Evolutionary conservation across 2,329 filamentous ascomycete genomes (phyloP), one percentile per base, ranked within the genome.

Genomic region (Fusarium humuli): DNA sequence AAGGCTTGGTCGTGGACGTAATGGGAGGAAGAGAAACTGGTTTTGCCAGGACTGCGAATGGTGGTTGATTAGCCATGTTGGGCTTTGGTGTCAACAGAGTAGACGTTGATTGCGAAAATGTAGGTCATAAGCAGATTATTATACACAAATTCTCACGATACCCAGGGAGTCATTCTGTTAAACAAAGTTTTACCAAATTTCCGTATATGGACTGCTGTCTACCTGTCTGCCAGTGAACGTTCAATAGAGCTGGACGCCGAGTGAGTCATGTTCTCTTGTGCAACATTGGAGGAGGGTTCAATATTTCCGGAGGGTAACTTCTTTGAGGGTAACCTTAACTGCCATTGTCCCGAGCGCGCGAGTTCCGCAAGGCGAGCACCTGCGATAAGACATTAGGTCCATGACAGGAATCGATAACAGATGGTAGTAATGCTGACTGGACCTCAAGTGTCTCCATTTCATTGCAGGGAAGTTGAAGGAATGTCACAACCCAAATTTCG

Each of bases 41-140:
- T 4, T 7, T 16, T 6, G 27, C 3, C 7, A 61, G 44, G 3
- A 60, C n/a, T 1, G 42, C 55, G 6, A 4, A 42, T 18, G 58
- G 55, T 50, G 30, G 18, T 29, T 41, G 55, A 18, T 60, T 34
- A 0, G 42, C 41, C 58, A 61, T 61, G 7, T 44, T 60, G 22
- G 11, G 10, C 11, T 22, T 4, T 25, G 18, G 3, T 12, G 34
- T 37, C 18, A 12, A 37, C 18, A 7, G 18, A 11, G 34, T n/a
- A 4, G 18, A 37, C 34, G 34, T 18, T 5, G 10, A 4, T 37
- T 6, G 5, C 16, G 9, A 37, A 5, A 1, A 11, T 37, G 34
- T 37, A 37, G 34, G 18, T 12, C 34, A 11, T 37, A 37, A 37
- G 18, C 34, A 37, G 34, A 10, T 37, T 37, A 37, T 37, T 37